These are phyloP conservation scores for Eragrostis tef DNA, from an alignment of 202 grass and related monocot species.

Conservation along the genomic window DNA sequence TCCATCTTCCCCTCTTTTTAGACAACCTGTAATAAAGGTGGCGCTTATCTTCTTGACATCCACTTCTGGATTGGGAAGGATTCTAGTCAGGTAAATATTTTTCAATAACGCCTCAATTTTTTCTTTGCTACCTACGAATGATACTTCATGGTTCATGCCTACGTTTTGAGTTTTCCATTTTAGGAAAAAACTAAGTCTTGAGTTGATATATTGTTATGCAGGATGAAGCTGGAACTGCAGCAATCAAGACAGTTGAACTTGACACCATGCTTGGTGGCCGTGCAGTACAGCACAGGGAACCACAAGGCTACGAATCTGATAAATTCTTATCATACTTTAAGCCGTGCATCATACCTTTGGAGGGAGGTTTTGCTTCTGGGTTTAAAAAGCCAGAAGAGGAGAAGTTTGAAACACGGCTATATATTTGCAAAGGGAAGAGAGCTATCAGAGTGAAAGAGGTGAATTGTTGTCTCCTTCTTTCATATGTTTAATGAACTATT, in stretches of 20 bases:
- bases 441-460: slow-evolving; percentile 84
- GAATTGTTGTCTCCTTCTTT: slow-evolving; percentile 32
- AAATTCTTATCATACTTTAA: slow-evolving; percentile 97
- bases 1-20: slow-evolving; percentile 40
- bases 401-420: slow-evolving; percentile 69
- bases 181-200: slow-evolving; percentile 7
- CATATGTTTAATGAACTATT: slow-evolving; percentile 14
- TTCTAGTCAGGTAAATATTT: slow-evolving; percentile 71
- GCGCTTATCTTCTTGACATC: slow-evolving; percentile 75
- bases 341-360: slow-evolving; percentile 93
- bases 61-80: slow-evolving; percentile 98
- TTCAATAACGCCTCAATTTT: slow-evolving; percentile 19
- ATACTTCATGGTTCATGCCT: neutral
- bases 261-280: slow-evolving; percentile 84
- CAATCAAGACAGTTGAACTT: slow-evolving; percentile 90
- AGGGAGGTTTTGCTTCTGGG: slow-evolving; percentile 89
- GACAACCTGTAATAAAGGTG: slow-evolving; percentile 71
- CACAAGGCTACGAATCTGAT: slow-evolving; percentile 87
- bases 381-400: slow-evolving; percentile 80
- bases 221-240: slow-evolving; percentile 93
- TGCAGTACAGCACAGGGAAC: slow-evolving; percentile 90
- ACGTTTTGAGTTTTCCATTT: slow-evolving; percentile 18
- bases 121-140: neutral
- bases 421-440: slow-evolving; percentile 89
- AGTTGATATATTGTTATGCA: slow-evolving; percentile 46